phyloP scores from a whole-genome alignment of 2,329 filamentous ascomycete species.

The Pochonia chlamydosporia region DNA sequence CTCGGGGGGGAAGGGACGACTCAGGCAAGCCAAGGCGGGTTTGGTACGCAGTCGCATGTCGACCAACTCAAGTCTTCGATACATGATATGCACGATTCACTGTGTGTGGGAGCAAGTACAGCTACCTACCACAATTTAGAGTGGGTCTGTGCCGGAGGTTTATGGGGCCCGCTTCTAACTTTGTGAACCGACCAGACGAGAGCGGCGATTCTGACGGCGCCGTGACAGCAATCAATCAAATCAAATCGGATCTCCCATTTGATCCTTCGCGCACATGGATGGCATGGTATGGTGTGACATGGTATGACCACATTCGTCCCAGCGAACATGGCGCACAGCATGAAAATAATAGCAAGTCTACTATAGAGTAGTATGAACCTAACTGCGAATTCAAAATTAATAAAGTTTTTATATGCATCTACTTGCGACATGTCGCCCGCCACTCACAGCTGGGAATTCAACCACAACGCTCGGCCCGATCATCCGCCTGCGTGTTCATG shows the following conservation, averaged over 20 bases:
- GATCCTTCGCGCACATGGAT: no score
- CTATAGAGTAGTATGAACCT: no score
- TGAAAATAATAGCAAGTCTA: no score
- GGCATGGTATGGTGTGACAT: not conserved
- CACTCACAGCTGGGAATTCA: no score
- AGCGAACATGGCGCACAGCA: no score
- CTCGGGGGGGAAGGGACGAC: conserved; percentile 5
- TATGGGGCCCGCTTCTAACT: conserved; percentile 3
- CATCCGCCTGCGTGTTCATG: not conserved
- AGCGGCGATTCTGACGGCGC: conserved; percentile 8
- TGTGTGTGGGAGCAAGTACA: not conserved
- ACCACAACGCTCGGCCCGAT: not conserved
- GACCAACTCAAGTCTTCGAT: not conserved
- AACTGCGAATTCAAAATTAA: no score
- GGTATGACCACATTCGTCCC: not conserved
- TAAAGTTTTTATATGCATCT: no score
- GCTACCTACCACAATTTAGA: not conserved
- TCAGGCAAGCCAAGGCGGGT: conserved; percentile 4
- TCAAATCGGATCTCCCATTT: conserved; percentile 2
- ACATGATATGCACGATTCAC: not conserved
- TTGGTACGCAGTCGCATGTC: no score
- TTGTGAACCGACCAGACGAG: conserved; percentile 7
- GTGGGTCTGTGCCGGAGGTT: conserved; percentile 6
- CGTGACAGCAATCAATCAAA: not conserved
- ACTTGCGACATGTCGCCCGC: no score